These are phyloP conservation scores for Ensete ventricosum DNA, from an alignment of 176 grass and related monocot species.

Conservation along the genomic window DNA sequence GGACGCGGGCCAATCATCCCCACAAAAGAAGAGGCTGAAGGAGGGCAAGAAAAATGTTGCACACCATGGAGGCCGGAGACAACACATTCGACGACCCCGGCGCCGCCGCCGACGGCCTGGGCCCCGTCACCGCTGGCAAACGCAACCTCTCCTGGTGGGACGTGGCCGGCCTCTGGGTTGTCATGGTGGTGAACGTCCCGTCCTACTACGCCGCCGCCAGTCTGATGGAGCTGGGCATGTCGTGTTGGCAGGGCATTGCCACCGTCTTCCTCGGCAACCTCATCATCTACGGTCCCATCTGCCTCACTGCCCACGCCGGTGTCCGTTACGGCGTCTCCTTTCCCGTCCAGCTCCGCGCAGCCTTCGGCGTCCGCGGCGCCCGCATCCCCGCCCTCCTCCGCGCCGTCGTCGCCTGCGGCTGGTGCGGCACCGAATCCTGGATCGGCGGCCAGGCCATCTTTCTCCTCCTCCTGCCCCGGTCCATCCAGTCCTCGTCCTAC, in stretches of 20 bases:
- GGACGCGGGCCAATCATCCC: too few species aligned
- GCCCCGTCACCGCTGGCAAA: neutral
- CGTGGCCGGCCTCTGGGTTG: constrained; percentile 1
- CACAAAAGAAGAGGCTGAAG: too few species aligned
- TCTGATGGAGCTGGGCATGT: constrained; percentile 16
- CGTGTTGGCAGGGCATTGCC: constrained; percentile 12
- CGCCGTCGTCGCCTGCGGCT: constrained; percentile 33
- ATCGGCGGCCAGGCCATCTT: constrained; percentile 22
- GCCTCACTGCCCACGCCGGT: neutral
- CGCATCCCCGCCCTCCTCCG: constrained; percentile 7
- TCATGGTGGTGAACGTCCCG: constrained; percentile 5
- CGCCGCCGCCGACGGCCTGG: neutral
- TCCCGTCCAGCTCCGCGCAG: neutral
- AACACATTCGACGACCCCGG: too few species aligned
- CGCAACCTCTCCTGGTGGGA: neutral
- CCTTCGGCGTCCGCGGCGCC: constrained; percentile 11
- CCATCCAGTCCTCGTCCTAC: constrained; percentile 10
- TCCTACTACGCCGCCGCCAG: constrained; percentile 14
- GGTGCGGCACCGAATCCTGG: constrained; percentile 31
- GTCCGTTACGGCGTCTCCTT: constrained; percentile 11
- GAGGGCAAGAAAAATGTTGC: too few species aligned
- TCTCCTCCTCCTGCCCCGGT: constrained; percentile 16
- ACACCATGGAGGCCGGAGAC: too few species aligned
- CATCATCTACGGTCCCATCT: neutral
- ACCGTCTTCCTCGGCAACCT: neutral